phyloP scores from a whole-genome alignment of 2,329 filamentous ascomycete species.

The Teratosphaeria zuluensis region DNA sequence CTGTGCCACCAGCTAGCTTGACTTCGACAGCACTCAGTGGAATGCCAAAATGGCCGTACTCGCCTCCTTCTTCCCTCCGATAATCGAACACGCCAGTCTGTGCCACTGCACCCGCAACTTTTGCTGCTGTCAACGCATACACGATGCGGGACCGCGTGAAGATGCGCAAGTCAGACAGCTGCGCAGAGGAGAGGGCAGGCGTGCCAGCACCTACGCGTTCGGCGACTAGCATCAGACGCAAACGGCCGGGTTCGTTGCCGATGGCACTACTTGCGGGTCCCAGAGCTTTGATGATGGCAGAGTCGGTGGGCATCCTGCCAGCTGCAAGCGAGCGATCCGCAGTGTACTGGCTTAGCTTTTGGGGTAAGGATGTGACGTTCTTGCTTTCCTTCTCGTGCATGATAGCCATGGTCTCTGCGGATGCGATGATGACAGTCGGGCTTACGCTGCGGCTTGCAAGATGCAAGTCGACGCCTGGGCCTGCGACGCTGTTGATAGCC shows the following conservation, averaged over 20 bases:
- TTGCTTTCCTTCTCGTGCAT: slow-evolving; percentile 56
- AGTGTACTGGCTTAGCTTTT: slow-evolving; percentile 59
- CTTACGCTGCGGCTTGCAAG: slow-evolving; percentile 64
- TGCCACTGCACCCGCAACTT: slow-evolving; percentile 79
- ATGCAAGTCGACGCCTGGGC: slow-evolving; percentile 58
- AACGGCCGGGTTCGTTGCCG: slow-evolving; percentile 57
- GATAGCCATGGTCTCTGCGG: slow-evolving; percentile 60
- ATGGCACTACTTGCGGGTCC: slow-evolving; percentile 48
- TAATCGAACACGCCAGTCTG: slow-evolving; percentile 89
- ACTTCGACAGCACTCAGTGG: slow-evolving; percentile 74
- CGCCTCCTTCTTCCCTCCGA: slow-evolving; percentile 41
- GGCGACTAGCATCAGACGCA: slow-evolving; percentile 72
- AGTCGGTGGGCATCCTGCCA: slow-evolving; percentile 63
- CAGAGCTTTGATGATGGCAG: slow-evolving; percentile 53
- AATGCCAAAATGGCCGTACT: slow-evolving; percentile 64
- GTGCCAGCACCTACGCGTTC: slow-evolving; percentile 54
- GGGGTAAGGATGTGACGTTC: slow-evolving; percentile 45
- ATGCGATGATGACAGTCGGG: slow-evolving; percentile 74
- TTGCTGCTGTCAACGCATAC: slow-evolving; percentile 72
- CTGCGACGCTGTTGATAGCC: slow-evolving; percentile 80
- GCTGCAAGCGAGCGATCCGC: slow-evolving; percentile 61
- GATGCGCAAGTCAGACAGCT: slow-evolving; percentile 71
- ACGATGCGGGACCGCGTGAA: slow-evolving; percentile 71
- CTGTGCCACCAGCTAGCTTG: slow-evolving; percentile 30
- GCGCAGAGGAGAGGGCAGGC: slow-evolving; percentile 56